Evolutionary conservation across 1,284 basidiomycete species (phyloP).

Genomic region (Trametes pubescens): DNA sequence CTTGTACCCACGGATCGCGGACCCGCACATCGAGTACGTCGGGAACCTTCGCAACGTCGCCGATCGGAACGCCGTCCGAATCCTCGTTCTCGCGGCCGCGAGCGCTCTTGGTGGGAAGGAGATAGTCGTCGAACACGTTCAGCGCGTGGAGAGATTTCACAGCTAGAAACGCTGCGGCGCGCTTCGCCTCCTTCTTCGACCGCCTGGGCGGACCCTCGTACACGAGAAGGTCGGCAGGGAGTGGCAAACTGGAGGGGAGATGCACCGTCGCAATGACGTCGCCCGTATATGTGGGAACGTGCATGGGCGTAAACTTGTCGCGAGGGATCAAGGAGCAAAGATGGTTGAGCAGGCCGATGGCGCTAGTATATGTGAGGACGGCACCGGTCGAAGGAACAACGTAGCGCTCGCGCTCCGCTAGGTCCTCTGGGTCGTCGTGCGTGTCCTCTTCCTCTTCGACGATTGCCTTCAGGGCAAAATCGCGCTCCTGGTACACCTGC

Average conservation of each 20-base stretch:
- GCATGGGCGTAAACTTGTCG: conserved; percentile 69
- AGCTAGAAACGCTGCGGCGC: conserved; percentile 80
- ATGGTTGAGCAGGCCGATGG: conserved; percentile 72
- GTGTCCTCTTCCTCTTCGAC: conserved; percentile 55
- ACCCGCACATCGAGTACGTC: conserved; percentile 63
- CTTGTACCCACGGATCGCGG: conserved; percentile 71
- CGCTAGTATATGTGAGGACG: conserved; percentile 77
- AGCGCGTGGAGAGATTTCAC: conserved; percentile 71
- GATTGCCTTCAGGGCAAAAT: conserved; percentile 41
- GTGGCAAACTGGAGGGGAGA: conserved; percentile 73
- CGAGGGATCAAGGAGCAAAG: conserved; percentile 79
- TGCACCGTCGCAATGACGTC: conserved; percentile 64
- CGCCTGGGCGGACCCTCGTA: conserved; percentile 64
- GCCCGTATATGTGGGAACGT: conserved; percentile 67
- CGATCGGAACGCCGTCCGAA: conserved; percentile 55
- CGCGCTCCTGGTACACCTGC: conserved; percentile 63
- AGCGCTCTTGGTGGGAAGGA: conserved; percentile 64
- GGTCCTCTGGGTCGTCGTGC: conserved; percentile 58
- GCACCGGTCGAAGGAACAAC: conserved; percentile 76
- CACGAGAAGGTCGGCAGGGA: conserved; percentile 59
- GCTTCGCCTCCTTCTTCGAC: conserved; percentile 82
- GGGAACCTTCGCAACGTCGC: conserved; percentile 54
- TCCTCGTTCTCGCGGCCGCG: conserved; percentile 57
- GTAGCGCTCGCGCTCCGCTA: conserved; percentile 73
- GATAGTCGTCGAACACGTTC: conserved; percentile 82